phyloP scores from a whole-genome alignment of 352 stramenopile species.

The Phytophthora agathidicida region DNA sequence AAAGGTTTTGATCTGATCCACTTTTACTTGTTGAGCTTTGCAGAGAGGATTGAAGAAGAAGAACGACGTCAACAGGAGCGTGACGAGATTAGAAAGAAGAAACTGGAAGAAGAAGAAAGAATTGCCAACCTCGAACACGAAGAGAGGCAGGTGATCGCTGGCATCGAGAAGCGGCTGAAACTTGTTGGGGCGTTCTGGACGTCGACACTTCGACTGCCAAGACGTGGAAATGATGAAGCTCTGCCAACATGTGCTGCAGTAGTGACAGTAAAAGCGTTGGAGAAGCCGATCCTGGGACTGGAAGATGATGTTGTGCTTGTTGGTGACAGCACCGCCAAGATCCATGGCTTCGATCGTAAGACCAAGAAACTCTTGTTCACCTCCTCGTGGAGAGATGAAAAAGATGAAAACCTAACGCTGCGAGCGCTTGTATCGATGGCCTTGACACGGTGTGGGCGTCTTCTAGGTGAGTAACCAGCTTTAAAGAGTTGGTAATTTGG shows the following conservation, averaged over 20 bases:
- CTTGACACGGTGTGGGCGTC: conserved; percentile 25
- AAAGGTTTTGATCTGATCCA: neutral
- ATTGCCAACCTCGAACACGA: conserved; percentile 49
- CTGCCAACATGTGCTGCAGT: conserved; percentile 35
- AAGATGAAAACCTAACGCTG: conserved; percentile 4
- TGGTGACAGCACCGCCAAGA: conserved; percentile 26
- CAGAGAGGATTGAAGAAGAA: conserved; percentile 51
- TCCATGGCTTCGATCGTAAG: conserved; percentile 43
- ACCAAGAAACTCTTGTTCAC: conserved; percentile 31
- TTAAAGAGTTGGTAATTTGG: conserved; percentile 1
- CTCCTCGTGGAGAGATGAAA: conserved; percentile 11
- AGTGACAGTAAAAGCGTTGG: conserved; percentile 25
- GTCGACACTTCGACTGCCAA: conserved; percentile 35
- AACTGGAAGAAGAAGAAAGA: conserved; percentile 39
- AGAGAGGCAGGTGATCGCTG: conserved; percentile 35
- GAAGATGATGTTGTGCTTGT: conserved; percentile 48
- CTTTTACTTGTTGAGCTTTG: neutral
- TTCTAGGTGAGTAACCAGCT: conserved; percentile 25
- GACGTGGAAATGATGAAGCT: neutral
- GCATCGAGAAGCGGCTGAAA: conserved; percentile 52
- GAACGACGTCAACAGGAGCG: conserved; percentile 38
- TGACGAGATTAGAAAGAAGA: conserved; percentile 28
- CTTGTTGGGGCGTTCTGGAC: conserved; percentile 61
- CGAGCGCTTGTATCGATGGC: conserved; percentile 26
- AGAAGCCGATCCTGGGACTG: conserved; percentile 34